Evolutionary conservation across 2,329 filamentous ascomycete genomes (phyloP).

Genomic region (Hypoxylon sp.): DNA sequence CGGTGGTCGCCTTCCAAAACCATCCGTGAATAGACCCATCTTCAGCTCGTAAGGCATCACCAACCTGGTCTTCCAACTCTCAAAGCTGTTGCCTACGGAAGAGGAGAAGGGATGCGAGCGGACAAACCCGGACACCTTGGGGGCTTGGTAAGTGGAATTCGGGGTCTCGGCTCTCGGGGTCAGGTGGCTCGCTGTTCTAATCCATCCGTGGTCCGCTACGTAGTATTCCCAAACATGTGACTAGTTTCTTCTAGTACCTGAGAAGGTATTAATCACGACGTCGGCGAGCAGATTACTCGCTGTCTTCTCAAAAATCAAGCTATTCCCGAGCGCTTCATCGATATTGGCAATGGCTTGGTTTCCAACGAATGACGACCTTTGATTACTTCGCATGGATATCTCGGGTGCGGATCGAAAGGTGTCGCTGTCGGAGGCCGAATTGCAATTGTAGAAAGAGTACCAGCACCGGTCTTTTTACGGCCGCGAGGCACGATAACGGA

Average conservation of each 20-base stretch:
- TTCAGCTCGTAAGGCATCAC: neutral
- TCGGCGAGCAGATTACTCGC: neutral
- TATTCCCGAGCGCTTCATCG: neutral
- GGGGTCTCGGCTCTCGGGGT: neutral
- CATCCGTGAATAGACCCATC: neutral
- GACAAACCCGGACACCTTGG: too few species aligned
- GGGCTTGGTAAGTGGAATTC: neutral
- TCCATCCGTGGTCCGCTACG: neutral
- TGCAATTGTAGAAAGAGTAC: neutral
- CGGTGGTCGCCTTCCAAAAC: conserved; percentile 10
- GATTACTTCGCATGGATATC: neutral
- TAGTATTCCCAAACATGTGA: too few species aligned
- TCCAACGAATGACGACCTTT: neutral
- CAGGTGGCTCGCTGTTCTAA: neutral
- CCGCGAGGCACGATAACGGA: neutral
- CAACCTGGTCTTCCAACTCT: neutral
- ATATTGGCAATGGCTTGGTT: neutral
- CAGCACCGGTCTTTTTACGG: neutral
- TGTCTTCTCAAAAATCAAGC: neutral
- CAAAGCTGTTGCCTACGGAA: too few species aligned
- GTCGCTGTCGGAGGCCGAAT: neutral
- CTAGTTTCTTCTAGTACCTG: too few species aligned
- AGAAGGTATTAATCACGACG: neutral
- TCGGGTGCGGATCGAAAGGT: neutral
- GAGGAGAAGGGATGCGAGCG: too few species aligned